A percentile compares a stretch with the other conserved stretches of the same genome.
These are phyloP conservation scores for Thinopyrum obtusiflorum DNA, from an alignment of 202 grass and related monocot species.

Conservation along the genomic window DNA sequence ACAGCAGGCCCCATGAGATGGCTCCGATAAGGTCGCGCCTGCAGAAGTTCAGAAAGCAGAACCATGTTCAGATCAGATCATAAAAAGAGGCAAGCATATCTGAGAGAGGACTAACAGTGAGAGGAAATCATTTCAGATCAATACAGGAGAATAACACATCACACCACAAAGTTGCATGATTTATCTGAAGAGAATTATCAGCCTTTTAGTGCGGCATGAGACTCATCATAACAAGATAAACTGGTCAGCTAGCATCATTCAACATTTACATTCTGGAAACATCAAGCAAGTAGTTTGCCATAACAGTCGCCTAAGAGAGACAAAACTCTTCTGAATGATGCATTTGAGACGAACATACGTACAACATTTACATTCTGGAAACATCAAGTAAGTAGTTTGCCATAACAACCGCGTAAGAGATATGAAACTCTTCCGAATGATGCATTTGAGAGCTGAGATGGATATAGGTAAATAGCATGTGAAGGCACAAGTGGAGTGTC, in stretches of 20 bases:
- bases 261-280: background rate
- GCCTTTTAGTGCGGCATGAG: background rate
- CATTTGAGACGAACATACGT: background rate
- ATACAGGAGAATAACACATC: background rate
- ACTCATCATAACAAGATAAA: background rate
- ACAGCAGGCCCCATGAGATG: slow-evolving; percentile 81
- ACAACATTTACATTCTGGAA: background rate
- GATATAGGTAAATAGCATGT: background rate
- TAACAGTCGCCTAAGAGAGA: background rate
- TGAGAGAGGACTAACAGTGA: background rate
- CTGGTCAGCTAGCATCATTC: background rate
- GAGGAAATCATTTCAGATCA: background rate
- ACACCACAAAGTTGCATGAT: background rate
- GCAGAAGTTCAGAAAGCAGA: slow-evolving; percentile 42
- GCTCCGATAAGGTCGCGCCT: slow-evolving; percentile 86
- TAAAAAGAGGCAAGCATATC: background rate
- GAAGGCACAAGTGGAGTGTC: background rate
- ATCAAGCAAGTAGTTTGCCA: background rate
- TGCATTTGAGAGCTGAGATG: background rate
- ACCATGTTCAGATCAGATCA: slow-evolving; percentile 22
- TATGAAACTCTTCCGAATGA: background rate
- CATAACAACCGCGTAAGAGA: background rate
- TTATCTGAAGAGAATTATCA: background rate
- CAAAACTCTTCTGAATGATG: background rate
- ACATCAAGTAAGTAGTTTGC: background rate